These are phyloP conservation scores for Rhododendron mucronatum DNA, from an alignment of 148 eudicot genomes.

Conservation along the genomic window DNA sequence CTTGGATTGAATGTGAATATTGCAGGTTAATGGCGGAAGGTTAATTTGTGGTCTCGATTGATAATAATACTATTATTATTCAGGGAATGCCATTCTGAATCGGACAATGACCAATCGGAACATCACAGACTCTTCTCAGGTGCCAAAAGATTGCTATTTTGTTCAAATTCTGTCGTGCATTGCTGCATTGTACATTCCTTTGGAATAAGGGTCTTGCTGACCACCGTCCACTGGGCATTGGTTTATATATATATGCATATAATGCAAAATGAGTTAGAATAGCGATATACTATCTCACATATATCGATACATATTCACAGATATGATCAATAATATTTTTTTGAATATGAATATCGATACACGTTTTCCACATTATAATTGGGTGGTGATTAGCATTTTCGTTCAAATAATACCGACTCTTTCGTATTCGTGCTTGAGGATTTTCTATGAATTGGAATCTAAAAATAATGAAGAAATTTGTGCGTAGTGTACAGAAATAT, in stretches of 20 bases:
- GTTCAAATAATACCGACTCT: not conserved
- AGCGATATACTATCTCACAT: not conserved
- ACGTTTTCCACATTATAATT: not conserved
- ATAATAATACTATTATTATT: not conserved
- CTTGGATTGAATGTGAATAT: not conserved
- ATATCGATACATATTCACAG: not conserved
- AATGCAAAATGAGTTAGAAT: not conserved
- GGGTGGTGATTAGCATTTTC: not conserved
- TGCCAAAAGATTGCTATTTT: not conserved
- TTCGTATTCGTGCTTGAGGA: not conserved
- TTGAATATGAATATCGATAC: not conserved
- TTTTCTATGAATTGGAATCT: not conserved
- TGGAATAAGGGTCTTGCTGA: not conserved
- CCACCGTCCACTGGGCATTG: not conserved
- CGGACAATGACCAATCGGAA: not conserved
- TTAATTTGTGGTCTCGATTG: not conserved
- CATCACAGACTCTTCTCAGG: slow-evolving; percentile 11
- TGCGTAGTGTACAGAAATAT: not conserved
- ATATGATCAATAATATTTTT: too few species aligned
- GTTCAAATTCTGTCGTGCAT: not conserved
- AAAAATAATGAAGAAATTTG: not conserved
- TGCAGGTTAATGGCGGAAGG: slow-evolving; percentile 19
- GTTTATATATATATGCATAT: too few species aligned
- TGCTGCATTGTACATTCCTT: not conserved
- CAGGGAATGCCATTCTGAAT: slow-evolving; percentile 10